A percentile compares a stretch with the other conserved stretches of the same genome.
Evolutionary conservation across 2,329 filamentous ascomycete species (phyloP).

Genomic region (Colletotrichum sp.): DNA sequence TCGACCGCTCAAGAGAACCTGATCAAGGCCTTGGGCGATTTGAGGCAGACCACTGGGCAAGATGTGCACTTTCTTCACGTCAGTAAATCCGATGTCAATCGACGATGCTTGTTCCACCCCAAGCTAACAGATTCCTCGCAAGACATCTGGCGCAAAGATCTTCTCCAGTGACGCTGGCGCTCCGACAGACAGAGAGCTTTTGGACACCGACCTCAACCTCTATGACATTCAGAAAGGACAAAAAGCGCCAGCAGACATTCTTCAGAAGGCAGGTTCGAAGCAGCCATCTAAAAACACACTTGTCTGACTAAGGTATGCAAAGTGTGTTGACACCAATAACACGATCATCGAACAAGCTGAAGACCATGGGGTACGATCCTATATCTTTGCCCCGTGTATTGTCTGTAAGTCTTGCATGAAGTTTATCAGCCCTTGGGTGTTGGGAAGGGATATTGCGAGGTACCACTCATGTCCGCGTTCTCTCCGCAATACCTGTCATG

Average conservation of each 20-base stretch:
- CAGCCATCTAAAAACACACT: background rate
- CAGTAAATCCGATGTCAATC: background rate
- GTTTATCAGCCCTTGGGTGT: background rate
- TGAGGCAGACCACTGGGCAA: background rate
- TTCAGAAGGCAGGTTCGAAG: background rate
- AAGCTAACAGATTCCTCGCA: background rate
- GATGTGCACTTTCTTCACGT: background rate
- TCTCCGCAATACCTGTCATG: rapidly evolving
- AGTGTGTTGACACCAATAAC: background rate
- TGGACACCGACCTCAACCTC: background rate
- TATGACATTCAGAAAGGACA: background rate
- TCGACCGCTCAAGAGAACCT: background rate
- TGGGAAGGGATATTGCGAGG: rapidly evolving
- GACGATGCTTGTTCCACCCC: background rate
- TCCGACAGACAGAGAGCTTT: background rate
- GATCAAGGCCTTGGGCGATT: background rate
- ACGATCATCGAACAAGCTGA: background rate
- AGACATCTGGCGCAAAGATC: background rate
- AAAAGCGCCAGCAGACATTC: rapidly evolving
- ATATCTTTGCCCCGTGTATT: background rate
- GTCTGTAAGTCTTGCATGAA: background rate
- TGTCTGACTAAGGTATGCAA: background rate
- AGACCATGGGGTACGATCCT: background rate
- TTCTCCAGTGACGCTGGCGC: background rate
- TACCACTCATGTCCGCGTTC: background rate